A percentile compares a stretch with the other conserved stretches of the same genome.
phyloP scores from a whole-genome alignment of 2,329 filamentous ascomycete genomes.

The Gyromitra esculenta region DNA sequence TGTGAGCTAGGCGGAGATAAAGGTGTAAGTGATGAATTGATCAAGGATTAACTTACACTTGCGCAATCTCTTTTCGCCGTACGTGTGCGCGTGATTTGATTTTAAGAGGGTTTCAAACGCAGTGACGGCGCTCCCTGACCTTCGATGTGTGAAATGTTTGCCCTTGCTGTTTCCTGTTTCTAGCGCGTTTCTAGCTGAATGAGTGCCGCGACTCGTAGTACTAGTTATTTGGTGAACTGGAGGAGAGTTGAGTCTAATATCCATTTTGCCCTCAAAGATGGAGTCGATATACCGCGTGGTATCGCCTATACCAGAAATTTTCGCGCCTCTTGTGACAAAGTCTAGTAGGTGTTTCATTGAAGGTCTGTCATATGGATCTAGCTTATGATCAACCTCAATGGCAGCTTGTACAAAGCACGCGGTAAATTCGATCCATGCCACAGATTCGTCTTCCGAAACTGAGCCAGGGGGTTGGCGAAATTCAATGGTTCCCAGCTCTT shows the following conservation, averaged over 20 bases:
- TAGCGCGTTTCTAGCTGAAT: not conserved
- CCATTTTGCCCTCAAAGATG: not conserved
- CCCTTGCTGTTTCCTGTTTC: not conserved
- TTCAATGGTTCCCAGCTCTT: not conserved
- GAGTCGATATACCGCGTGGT: not conserved
- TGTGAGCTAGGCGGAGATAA: not conserved
- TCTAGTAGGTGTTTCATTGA: not conserved
- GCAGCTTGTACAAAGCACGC: not conserved
- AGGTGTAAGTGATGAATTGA: not conserved
- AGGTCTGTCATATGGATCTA: not conserved
- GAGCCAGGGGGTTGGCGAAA: not conserved
- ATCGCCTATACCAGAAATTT: not conserved
- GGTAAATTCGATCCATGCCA: not conserved
- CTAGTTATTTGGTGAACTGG: not conserved
- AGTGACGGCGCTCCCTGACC: not conserved
- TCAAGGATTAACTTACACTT: not conserved
- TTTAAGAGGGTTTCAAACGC: not conserved
- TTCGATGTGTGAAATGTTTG: not conserved
- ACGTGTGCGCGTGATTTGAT: not conserved
- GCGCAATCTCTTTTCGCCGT: not conserved
- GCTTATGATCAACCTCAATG: not conserved
- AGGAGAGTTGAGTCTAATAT: not conserved
- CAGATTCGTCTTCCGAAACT: not conserved
- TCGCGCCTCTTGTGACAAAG: not conserved
- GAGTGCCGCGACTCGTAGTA: not conserved